Evolutionary conservation across 179 eudicot species (phyloP).

Genomic region (Actinidia arguta): DNA sequence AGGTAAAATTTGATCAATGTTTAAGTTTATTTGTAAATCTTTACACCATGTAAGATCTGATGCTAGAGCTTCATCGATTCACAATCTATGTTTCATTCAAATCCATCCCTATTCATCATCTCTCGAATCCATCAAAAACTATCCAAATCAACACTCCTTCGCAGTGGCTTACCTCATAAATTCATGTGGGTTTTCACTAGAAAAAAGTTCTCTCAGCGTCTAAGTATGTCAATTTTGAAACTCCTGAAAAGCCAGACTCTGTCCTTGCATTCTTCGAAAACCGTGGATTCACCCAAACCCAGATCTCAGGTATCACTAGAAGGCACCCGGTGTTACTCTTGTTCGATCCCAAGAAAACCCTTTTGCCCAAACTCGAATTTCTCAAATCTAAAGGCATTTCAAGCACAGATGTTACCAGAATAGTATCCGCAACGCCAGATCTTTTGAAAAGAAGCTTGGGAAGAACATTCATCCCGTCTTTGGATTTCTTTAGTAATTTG

Average conservation of each 20-base stretch:
- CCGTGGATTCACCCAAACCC: constrained; percentile 33
- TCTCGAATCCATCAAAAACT: not conserved
- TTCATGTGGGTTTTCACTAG: constrained; percentile 40
- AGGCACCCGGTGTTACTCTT: constrained; percentile 15
- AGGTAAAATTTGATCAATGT: too few relatives aligned
- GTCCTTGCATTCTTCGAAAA: constrained; percentile 27
- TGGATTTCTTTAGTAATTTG: constrained; percentile 8
- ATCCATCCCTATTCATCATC: not conserved
- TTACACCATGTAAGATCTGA: too few relatives aligned
- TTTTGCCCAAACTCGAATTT: constrained; percentile 43
- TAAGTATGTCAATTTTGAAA: constrained; percentile 17
- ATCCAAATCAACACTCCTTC: constrained; percentile 18
- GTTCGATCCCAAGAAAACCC: constrained; percentile 22
- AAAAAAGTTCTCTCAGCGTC: constrained; percentile 35
- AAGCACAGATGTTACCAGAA: not conserved
- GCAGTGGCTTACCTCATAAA: constrained; percentile 33
- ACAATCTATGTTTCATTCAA: not conserved
- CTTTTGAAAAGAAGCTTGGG: constrained; percentile 22
- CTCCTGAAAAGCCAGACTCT: constrained; percentile 25
- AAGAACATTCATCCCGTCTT: constrained; percentile 23
- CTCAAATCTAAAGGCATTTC: constrained; percentile 29
- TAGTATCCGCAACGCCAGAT: not conserved
- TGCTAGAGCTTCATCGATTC: not conserved
- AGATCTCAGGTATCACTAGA: constrained; percentile 19
- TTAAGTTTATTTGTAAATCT: not conserved